Evolutionary conservation across 2,329 filamentous ascomycete genomes (phyloP).

Genomic region (Claviceps digitariae): DNA sequence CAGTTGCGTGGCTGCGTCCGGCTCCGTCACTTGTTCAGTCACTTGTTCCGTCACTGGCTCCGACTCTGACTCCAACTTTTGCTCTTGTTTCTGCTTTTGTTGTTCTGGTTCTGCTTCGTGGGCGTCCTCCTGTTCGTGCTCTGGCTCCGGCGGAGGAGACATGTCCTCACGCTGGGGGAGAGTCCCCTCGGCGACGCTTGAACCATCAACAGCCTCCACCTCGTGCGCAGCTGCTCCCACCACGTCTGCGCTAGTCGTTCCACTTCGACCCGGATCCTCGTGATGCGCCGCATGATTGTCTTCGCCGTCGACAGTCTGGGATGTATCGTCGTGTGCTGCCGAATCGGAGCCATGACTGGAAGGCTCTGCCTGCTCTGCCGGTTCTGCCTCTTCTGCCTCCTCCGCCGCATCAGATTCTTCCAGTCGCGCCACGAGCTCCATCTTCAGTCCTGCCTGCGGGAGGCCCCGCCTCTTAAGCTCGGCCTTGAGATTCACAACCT

Average conservation of each 20-base stretch:
- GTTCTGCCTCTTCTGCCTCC: neutral
- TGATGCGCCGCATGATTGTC: neutral
- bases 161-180: neutral
- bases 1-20: neutral
- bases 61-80: neutral
- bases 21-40: neutral
- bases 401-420: conserved; percentile 15
- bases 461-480: conserved; percentile 64
- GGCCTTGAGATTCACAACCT: conserved; percentile 61
- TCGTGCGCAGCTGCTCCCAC: neutral
- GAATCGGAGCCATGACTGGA: neutral
- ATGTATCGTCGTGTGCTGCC: neutral
- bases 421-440: conserved; percentile 56
- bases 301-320: neutral
- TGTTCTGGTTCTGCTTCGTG: neutral
- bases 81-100: neutral
- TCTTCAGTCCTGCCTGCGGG: conserved; percentile 54
- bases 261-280: neutral
- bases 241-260: neutral
- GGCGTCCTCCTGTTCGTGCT: neutral
- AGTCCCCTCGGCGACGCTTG: neutral
- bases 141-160: neutral
- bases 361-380: neutral
- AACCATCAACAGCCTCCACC: neutral
- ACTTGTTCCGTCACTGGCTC: neutral